A percentile compares a stretch with the other conserved stretches of the same genome.
phyloP scores from a whole-genome alignment of 768 basidiomycete species.

The Leucocoprinus sp. region DNA sequence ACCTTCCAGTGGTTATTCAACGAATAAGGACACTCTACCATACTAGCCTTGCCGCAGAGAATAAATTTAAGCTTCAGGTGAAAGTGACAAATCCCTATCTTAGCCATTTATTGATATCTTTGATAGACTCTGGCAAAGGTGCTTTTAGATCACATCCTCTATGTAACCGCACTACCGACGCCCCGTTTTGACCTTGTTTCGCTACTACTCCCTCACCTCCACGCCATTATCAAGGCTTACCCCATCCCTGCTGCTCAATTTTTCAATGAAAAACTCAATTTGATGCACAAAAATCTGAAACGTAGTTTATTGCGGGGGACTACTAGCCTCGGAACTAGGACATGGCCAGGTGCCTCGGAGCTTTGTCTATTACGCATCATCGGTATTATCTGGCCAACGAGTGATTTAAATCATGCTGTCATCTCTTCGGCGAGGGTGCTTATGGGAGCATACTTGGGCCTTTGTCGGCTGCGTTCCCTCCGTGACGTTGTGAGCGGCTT shows the following conservation, averaged over 20 bases:
- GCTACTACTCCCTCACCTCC: constrained; percentile 68
- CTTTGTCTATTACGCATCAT: constrained; percentile 73
- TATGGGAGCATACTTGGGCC: constrained; percentile 85
- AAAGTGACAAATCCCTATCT: constrained; percentile 14
- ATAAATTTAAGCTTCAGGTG: constrained; percentile 90
- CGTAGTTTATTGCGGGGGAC: constrained; percentile 72
- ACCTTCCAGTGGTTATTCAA: constrained; percentile 75
- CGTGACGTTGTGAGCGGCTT: constrained; percentile 77
- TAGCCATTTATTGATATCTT: constrained; percentile 6
- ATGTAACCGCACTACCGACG: constrained; percentile 55
- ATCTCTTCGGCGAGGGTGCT: constrained; percentile 80
- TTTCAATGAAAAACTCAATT: constrained; percentile 71
- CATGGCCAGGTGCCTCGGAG: constrained; percentile 85
- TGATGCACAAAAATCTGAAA: constrained; percentile 93
- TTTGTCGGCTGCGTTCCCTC: constrained; percentile 70
- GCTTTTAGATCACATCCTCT: constrained; percentile 82
- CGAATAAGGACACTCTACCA: constrained; percentile 89
- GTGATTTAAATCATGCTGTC: constrained; percentile 88
- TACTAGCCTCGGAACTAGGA: constrained; percentile 52
- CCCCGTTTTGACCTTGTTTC: constrained; percentile 56
- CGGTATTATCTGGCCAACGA: constrained; percentile 85
- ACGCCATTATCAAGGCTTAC: constrained; percentile 70
- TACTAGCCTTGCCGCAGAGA: constrained; percentile 84
- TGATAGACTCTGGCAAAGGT: constrained; percentile 62
- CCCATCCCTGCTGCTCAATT: constrained; percentile 71